These are phyloP conservation scores for Papiliotrema nemorosa DNA, from an alignment of 1,284 basidiomycete genomes.

Conservation along the genomic window DNA sequence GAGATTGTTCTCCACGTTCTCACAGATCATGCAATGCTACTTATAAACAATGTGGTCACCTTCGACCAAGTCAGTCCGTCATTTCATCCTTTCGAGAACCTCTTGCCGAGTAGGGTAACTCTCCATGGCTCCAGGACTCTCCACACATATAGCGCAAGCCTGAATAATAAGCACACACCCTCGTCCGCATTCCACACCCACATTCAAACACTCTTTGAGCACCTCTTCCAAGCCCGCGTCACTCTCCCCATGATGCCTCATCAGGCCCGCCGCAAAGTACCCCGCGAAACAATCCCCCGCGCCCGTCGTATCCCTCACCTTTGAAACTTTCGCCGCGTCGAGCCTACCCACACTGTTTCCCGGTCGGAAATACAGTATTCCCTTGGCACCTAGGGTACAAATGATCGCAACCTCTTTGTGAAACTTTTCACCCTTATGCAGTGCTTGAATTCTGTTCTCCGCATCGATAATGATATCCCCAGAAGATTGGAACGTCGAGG, in stretches of 20 bases:
- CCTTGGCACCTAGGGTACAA: constrained; percentile 40
- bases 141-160: constrained; percentile 46
- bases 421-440: constrained; percentile 19
- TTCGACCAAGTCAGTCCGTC: too few species aligned
- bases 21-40: too few species aligned
- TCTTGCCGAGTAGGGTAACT: constrained; percentile 14
- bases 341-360: constrained; percentile 18
- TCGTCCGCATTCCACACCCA: too few species aligned
- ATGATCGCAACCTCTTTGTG: constrained; percentile 22
- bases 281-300: constrained; percentile 51
- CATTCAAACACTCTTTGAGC: constrained; percentile 34
- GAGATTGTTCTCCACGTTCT: too few species aligned
- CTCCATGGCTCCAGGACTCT: constrained; percentile 43
- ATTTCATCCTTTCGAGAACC: too few species aligned
- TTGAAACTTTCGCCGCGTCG: constrained; percentile 33
- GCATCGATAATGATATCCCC: not conserved
- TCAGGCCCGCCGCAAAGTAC: constrained; percentile 46
- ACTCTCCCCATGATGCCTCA: constrained; percentile 22
- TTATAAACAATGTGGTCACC: too few species aligned
- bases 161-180: constrained; percentile 10
- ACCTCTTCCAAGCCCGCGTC: constrained; percentile 27
- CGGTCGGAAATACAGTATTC: constrained; percentile 34
- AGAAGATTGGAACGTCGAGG: not conserved
- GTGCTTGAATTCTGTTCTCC: not conserved
- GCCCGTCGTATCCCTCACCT: constrained; percentile 47